Base-by-base conservation (phyloP, 208 protist species). In the Lotmaria passim region DNA sequence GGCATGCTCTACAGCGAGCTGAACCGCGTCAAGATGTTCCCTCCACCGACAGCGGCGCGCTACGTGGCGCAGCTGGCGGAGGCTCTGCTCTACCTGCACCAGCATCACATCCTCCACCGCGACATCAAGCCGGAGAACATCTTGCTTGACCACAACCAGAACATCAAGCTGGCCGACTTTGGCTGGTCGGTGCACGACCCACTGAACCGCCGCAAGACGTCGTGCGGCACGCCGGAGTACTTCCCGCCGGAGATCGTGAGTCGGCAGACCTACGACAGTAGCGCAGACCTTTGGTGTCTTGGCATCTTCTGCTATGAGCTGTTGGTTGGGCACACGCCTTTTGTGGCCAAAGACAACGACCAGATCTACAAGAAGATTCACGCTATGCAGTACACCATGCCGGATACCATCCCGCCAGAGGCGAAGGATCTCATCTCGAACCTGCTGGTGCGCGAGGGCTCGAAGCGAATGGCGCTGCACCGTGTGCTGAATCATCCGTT, bases 131-230 rank as follows among this genome's bases (percentile, higher is more conserved):
- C 94, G 5, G 94, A 98, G 78, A 98, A 98, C 67, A 95, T 97
- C 65, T 79, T 97, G 19, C 80, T 98, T 3, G 93, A 97, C 57
- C 83, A 91, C 55, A 91, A 98, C 60, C 78, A 92, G 46, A 97
- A 98, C 71, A 89, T 99, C 50, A 99, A 99, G 76, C 97, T 99
- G 19, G 98, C 98, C 7, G 99, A 99, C 82, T 99, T 99, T 91
- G 99, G 99, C 21, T 99, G 98, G 98, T 98, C 93, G 7, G 98
- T 99, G 41, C 98, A 99, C 78, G 93, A 98, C 53, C 96, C 98
- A 15, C 85, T 92, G 26, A 89, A 90, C 56, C 82, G 93, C 14
- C 86, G 96, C 51, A 96, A 91, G 70, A 99, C 97, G 31, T 90
- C 97, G 23, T 99, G 98, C 68, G 98, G 98, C 15, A 99, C 99